These are phyloP conservation scores for Neovahlkampfia damariscottae DNA, from an alignment of 78 protist species.

Conservation along the genomic window DNA sequence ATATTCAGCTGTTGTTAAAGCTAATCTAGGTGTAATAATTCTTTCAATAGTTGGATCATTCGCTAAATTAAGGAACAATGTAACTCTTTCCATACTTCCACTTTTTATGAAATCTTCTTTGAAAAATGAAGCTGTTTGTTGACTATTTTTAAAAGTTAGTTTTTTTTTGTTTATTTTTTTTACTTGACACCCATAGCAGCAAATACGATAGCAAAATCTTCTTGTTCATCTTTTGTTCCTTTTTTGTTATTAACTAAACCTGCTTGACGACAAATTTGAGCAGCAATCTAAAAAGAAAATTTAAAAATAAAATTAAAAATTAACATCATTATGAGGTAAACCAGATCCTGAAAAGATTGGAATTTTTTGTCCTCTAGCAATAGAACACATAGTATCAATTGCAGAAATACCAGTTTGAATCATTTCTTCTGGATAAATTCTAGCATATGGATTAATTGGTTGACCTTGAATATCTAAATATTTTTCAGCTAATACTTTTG, in stretches of 20 bases:
- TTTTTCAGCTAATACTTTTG: constrained; percentile 86
- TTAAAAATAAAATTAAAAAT: no score
- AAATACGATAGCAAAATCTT: constrained; percentile 96
- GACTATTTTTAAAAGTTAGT: no score
- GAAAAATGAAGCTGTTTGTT: constrained; percentile 99
- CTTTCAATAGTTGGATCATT: constrained; percentile 99
- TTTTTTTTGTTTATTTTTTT: constrained; percentile 30
- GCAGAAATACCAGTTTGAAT: constrained; percentile 99
- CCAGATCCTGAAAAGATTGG: constrained; percentile 95
- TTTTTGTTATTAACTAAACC: constrained; percentile 88
- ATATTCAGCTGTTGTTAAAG: constrained; percentile 96
- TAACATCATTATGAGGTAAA: constrained; percentile 41
- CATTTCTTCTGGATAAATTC: constrained; percentile 99
- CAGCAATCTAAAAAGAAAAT: no score
- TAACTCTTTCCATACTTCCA: constrained; percentile 89
- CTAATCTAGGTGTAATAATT: constrained; percentile 98
- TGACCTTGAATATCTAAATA: constrained; percentile 86
- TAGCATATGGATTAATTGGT: constrained; percentile 95
- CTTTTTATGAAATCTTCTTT: constrained; percentile 93
- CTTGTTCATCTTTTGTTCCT: constrained; percentile 36
- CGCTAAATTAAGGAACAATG: constrained; percentile 97
- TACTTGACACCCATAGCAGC: constrained; percentile 99
- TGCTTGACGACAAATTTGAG: constrained; percentile 97
- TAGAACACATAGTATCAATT: constrained; percentile 96
- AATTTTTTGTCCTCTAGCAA: constrained; percentile 99